These are phyloP conservation scores for Sequoia sempervirens DNA, from an alignment of 75 land plant genomes.

Conservation along the genomic window DNA sequence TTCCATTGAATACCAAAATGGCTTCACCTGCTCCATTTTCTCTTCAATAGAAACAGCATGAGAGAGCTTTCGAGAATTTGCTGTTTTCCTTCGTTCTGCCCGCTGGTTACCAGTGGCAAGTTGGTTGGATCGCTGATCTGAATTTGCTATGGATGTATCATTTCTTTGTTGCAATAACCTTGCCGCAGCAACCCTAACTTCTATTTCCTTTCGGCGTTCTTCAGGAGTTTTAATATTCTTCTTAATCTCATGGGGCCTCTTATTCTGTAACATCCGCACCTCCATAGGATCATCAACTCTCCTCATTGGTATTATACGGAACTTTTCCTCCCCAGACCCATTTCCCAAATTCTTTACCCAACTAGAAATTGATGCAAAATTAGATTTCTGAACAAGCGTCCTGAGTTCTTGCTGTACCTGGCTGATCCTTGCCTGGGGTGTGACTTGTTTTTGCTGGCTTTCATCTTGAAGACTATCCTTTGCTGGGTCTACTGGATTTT, in stretches of 20 bases:
- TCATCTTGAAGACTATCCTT: slow-evolving; percentile 74
- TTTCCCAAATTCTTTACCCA: slow-evolving; percentile 81
- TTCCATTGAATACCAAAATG: slow-evolving; percentile 52
- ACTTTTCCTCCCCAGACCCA: slow-evolving; percentile 63
- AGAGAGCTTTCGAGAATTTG: slow-evolving; percentile 24
- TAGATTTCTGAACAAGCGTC: slow-evolving; percentile 64
- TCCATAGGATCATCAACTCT: slow-evolving; percentile 78
- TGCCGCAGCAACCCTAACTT: slow-evolving; percentile 88
- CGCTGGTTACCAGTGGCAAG: slow-evolving; percentile 4
- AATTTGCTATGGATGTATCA: slow-evolving; percentile 16
- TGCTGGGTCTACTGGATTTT: slow-evolving; percentile 75
- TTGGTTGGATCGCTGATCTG: slow-evolving; percentile 18
- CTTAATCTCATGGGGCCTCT: slow-evolving; percentile 85
- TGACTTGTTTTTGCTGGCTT: slow-evolving; percentile 36
- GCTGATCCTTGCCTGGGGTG: slow-evolving; percentile 55
- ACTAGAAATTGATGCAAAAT: slow-evolving; percentile 68
- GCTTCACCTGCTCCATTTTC: slow-evolving; percentile 43
- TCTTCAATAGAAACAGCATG: slow-evolving; percentile 31
- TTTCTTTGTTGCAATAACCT: slow-evolving; percentile 68
- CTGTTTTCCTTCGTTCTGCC: slow-evolving; percentile 38
- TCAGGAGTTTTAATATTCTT: slow-evolving; percentile 80
- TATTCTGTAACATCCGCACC: slow-evolving; percentile 44
- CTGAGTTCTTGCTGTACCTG: slow-evolving; percentile 69
- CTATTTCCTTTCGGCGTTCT: slow-evolving; percentile 81
- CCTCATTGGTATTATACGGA: slow-evolving; percentile 69